Base-by-base conservation (phyloP, 2,329 filamentous ascomycete species). In the Clonostachys chloroleuca region DNA sequence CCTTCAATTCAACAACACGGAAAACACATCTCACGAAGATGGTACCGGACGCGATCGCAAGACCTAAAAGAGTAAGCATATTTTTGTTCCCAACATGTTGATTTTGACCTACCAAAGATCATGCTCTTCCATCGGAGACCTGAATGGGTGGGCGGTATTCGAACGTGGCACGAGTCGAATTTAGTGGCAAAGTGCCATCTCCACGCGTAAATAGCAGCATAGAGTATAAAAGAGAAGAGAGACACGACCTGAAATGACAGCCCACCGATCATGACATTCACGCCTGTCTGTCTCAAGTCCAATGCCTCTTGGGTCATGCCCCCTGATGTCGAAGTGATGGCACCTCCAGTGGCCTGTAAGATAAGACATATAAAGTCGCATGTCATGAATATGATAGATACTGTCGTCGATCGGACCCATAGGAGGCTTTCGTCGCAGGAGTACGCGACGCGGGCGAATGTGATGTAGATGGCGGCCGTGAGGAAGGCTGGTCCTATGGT, bases 401-500 rank as follows among this genome's bases (percentile, higher is more conserved):
- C 60, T 7, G 61, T 54, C 2, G 51, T 51, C 3, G 66, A 64
- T 9, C 49, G 35, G 47, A 67, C 55, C n/a, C 58, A 57, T n/a
- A 61, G 63, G 2, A 62, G 48, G 4, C 69, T 62, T 2, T 65
- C 58, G 0, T 71, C 72, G 49, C 70, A 75, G 5, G 65, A 67
- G 47, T 61, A 59, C 24, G 76, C 71, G 50, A 77, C 70, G 42
- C 66, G 63, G 14, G 69, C 60, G 36, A 86, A 65, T 49, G 76
- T 81, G 44, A 86, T 66, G 57, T 86, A 87, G 47, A 86, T 77
- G 3, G 73, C 78, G 1, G 80, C 83, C 3, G 78, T 74, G 54
- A 85, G 67, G 61, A 85, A 85, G 1, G 81, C 81, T 0, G 83
- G 83, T 1, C 68, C 82, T 47, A 86, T 73, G 2, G 82, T 86